Percentiles rank a stretch among this genome's conserved stretches.
Conservation (phyloP, 371 early-diverging fungal species). For the Syncephalis plumigaleata region DNA sequence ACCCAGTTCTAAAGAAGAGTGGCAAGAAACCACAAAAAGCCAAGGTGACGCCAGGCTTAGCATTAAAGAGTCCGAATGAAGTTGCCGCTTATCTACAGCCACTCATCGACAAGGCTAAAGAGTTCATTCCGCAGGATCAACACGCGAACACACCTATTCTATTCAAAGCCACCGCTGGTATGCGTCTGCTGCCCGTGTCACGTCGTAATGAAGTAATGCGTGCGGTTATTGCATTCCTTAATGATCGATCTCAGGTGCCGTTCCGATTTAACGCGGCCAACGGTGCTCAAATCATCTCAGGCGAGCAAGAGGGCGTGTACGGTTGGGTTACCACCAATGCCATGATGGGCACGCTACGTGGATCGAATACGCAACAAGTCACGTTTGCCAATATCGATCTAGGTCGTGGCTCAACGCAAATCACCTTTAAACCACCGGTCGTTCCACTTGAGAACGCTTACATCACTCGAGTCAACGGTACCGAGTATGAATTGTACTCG, state of each 20-base stretch:
- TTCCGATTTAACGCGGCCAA: slow-evolving; percentile 33
- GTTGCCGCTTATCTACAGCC: slow-evolving; percentile 40
- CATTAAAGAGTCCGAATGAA: slow-evolving; percentile 13
- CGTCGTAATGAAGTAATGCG: slow-evolving; percentile 34
- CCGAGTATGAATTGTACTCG: slow-evolving; percentile 39
- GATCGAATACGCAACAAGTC: slow-evolving; percentile 9
- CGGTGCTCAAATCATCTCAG: slow-evolving; percentile 65
- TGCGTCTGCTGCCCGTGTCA: slow-evolving; percentile 52
- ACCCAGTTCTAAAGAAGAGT: slow-evolving; percentile 1
- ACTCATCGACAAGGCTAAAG: slow-evolving; percentile 55
- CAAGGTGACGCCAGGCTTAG: slow-evolving; percentile 1
- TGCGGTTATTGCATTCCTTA: slow-evolving; percentile 16
- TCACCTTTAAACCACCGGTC: slow-evolving; percentile 54
- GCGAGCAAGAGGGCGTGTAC: slow-evolving; percentile 83
- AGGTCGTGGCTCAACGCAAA: slow-evolving; percentile 78
- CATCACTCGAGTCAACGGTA: slow-evolving; percentile 25
- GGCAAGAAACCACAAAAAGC: slow-evolving; percentile 1
- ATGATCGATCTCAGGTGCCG: background rate
- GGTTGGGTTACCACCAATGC: slow-evolving; percentile 92
- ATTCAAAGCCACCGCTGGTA: slow-evolving; percentile 89
- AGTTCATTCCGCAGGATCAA: slow-evolving; percentile 40
- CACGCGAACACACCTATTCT: slow-evolving; percentile 60
- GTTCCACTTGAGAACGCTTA: slow-evolving; percentile 2
- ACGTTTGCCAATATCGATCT: slow-evolving; percentile 80
- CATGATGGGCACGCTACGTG: slow-evolving; percentile 47